phyloP scores from a whole-genome alignment of 768 basidiomycete species.

The Hericium rajendrae region DNA sequence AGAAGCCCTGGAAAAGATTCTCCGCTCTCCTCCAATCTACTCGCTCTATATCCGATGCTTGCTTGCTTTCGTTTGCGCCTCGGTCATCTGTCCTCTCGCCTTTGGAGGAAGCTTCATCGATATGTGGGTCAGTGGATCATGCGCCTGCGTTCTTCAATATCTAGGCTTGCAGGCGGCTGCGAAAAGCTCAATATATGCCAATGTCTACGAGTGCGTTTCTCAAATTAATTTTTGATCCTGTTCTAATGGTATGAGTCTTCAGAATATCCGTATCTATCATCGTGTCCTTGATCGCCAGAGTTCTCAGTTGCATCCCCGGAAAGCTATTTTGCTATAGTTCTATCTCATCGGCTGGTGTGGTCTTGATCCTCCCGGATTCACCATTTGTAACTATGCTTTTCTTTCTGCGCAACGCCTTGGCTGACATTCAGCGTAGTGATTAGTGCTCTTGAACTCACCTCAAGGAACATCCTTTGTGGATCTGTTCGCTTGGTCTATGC shows the following conservation, averaged over 20 bases:
- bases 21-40: constrained; percentile 61
- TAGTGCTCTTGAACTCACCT: constrained; percentile 72
- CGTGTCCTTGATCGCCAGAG: constrained; percentile 75
- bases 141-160: constrained; percentile 64
- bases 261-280: constrained; percentile 82
- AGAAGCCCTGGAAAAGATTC: constrained; percentile 47
- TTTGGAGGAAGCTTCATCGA: constrained; percentile 78
- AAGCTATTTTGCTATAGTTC: constrained; percentile 83
- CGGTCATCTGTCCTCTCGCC: constrained; percentile 73
- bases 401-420: neutral
- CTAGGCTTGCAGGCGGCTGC: constrained; percentile 74
- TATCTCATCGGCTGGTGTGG: constrained; percentile 81
- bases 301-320: constrained; percentile 64
- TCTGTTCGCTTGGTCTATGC: constrained; percentile 80
- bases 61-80: constrained; percentile 68
- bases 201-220: constrained; percentile 78
- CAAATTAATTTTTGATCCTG: neutral
- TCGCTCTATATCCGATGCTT: constrained; percentile 55
- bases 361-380: constrained; percentile 85
- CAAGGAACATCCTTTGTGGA: constrained; percentile 71
- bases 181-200: constrained; percentile 87
- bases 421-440: constrained; percentile 38
- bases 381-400: constrained; percentile 45
- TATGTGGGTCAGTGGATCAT: constrained; percentile 70
- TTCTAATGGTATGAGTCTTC: neutral